phyloP scores from a whole-genome alignment of 1,284 basidiomycete species.

The Kwoniella shivajii region DNA sequence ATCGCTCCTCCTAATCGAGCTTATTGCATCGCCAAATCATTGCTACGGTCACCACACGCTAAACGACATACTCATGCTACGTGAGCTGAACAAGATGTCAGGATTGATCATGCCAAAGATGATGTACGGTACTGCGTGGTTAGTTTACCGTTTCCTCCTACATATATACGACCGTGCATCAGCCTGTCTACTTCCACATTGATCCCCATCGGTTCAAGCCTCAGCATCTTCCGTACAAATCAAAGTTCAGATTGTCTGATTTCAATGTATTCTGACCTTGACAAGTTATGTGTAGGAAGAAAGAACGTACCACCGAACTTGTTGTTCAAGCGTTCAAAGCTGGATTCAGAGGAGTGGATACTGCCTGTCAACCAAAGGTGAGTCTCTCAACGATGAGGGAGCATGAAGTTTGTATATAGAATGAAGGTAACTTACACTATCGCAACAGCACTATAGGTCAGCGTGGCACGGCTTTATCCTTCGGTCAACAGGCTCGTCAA shows the following conservation, averaged over 20 bases:
- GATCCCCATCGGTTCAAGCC: too few relatives aligned
- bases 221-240: too few relatives aligned
- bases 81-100: conserved; percentile 2
- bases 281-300: conserved; percentile 61
- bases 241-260: not conserved
- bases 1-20: too few relatives aligned
- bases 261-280: not conserved
- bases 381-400: conserved; percentile 34
- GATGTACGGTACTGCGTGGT: conserved; percentile 73
- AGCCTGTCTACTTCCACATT: too few relatives aligned
- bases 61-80: not conserved
- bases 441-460: conserved; percentile 67
- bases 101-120: conserved; percentile 56
- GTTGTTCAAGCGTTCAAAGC: conserved; percentile 70
- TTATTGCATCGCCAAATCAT: too few relatives aligned
- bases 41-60: too few relatives aligned
- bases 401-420: conserved; percentile 33
- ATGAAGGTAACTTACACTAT: not conserved
- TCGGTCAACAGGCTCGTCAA: too few relatives aligned
- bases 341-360: conserved; percentile 78
- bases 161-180: too few relatives aligned
- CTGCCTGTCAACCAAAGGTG: conserved; percentile 72
- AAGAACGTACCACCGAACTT: conserved; percentile 66
- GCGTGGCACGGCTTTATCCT: not conserved
- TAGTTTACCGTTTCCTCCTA: too few relatives aligned